A percentile compares a stretch with the other conserved stretches of the same genome.
phyloP scores from a whole-genome alignment of 176 grass and related monocot genomes.

The Bolboschoenus planiculmis region DNA sequence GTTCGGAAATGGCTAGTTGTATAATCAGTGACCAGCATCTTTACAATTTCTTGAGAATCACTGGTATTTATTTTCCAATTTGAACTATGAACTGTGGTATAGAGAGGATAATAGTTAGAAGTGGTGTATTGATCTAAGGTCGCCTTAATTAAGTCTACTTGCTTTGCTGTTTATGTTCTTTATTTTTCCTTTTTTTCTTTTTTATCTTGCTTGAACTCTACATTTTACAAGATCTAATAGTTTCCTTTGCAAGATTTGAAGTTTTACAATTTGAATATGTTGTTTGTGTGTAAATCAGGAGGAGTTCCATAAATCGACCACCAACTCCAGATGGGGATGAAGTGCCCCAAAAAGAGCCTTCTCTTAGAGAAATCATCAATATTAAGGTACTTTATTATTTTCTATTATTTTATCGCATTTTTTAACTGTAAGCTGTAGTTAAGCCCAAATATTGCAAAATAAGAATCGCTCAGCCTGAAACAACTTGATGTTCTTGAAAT shows the following conservation, averaged over 20 bases:
- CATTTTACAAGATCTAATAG: neutral
- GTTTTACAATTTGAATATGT: neutral
- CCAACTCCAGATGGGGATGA: constrained; percentile 76
- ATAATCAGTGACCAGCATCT: neutral
- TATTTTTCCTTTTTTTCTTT: neutral
- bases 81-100: neutral
- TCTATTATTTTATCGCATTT: neutral
- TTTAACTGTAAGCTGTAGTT: neutral
- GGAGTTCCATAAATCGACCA: constrained; percentile 84
- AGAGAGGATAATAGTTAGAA: neutral
- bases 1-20: neutral
- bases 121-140: neutral
- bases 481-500: neutral
- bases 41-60: neutral
- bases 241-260: neutral
- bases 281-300: constrained; percentile 44
- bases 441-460: neutral
- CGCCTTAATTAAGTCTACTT: too few species aligned
- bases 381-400: constrained; percentile 57
- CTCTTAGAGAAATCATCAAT: constrained; percentile 77
- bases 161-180: neutral
- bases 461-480: neutral
- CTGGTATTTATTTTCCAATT: neutral
- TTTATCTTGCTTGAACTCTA: neutral
- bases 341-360: constrained; percentile 49